phyloP scores from a whole-genome alignment of 2,329 filamentous ascomycete species.

The Lecanosticta acicola region DNA sequence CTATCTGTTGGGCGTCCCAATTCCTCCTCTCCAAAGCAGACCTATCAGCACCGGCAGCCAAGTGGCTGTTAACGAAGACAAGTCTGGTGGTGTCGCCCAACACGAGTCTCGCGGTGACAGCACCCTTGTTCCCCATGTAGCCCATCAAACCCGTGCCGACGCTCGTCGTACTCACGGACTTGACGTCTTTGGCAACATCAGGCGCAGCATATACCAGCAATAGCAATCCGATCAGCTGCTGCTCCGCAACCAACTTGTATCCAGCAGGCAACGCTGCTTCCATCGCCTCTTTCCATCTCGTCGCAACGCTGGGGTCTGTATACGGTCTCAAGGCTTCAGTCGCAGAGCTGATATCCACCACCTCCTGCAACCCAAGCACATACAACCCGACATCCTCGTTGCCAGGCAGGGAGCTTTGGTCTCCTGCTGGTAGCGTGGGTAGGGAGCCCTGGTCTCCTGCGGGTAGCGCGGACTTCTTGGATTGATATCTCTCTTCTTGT shows the following conservation, averaged over 20 bases:
- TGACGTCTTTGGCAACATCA: constrained; percentile 65
- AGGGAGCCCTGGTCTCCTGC: constrained; percentile 43
- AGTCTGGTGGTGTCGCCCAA: constrained; percentile 84
- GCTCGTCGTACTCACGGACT: constrained; percentile 72
- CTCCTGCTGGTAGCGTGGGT: constrained; percentile 44
- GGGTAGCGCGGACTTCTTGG: constrained; percentile 41
- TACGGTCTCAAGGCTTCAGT: constrained; percentile 73
- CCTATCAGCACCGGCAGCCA: constrained; percentile 79
- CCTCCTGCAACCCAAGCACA: constrained; percentile 83
- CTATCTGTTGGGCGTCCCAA: constrained; percentile 81
- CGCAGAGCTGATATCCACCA: constrained; percentile 77
- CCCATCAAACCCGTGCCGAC: constrained; percentile 87
- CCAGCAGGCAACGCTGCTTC: constrained; percentile 67
- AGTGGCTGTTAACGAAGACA: constrained; percentile 85
- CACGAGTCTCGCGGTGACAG: constrained; percentile 72
- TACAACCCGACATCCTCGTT: constrained; percentile 78
- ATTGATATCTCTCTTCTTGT: constrained; percentile 44
- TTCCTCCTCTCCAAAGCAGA: constrained; percentile 73
- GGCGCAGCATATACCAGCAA: constrained; percentile 82
- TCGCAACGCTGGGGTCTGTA: constrained; percentile 63
- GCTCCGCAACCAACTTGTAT: constrained; percentile 70
- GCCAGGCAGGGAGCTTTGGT: constrained; percentile 46
- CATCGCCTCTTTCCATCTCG: constrained; percentile 75
- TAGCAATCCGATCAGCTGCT: constrained; percentile 81
- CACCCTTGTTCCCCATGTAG: constrained; percentile 95